Evolutionary conservation across 495 filamentous ascomycete species (phyloP).

Genomic region (Wilcoxina mikolae): DNA sequence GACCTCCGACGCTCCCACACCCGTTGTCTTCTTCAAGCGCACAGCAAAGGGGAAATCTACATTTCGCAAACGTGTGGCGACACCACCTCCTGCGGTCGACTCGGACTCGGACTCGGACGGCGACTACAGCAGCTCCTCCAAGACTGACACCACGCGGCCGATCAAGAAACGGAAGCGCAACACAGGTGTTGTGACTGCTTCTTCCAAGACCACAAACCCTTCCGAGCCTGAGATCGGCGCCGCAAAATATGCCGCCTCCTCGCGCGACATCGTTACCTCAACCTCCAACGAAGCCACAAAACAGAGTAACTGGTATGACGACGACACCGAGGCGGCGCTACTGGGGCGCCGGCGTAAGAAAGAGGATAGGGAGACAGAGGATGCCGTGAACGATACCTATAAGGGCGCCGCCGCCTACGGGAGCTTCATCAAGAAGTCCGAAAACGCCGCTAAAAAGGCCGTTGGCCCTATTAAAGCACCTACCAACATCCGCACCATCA

Average conservation of each 20-base stretch:
- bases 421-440: constrained; percentile 65
- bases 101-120: constrained; percentile 37
- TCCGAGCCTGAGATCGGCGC: constrained; percentile 36
- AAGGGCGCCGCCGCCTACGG: constrained; percentile 57
- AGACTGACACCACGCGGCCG: constrained; percentile 47
- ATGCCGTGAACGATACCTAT: constrained; percentile 49
- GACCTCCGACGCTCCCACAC: constrained; percentile 28
- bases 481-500: constrained; percentile 81
- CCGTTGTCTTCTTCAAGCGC: constrained; percentile 69
- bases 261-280: constrained; percentile 42
- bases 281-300: constrained; percentile 84
- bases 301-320: constrained; percentile 74
- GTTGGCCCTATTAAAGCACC: constrained; percentile 81
- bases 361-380: constrained; percentile 25
- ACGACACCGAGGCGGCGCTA: constrained; percentile 30
- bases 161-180: constrained; percentile 74
- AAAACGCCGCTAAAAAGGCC: constrained; percentile 53
- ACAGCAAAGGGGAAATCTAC: constrained; percentile 58
- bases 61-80: constrained; percentile 67
- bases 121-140: constrained; percentile 61
- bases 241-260: constrained; percentile 46
- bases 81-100: constrained; percentile 54
- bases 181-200: constrained; percentile 42
- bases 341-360: constrained; percentile 43
- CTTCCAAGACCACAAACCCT: constrained; percentile 33